These are phyloP conservation scores for Citrus inodora DNA, from an alignment of 345 rosid genomes.

Conservation along the genomic window DNA sequence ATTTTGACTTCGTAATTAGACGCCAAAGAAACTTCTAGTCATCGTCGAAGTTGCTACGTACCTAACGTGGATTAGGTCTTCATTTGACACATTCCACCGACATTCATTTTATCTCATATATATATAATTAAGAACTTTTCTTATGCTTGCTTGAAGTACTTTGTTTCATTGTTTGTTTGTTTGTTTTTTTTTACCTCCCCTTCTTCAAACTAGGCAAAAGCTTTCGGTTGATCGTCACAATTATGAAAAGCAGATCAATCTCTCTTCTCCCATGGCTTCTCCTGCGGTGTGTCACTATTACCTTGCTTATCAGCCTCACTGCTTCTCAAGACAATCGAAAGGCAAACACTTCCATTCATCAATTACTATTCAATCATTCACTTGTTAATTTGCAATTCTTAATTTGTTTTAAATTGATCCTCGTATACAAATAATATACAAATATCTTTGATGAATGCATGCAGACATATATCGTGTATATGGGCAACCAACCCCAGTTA, in stretches of 20 bases:
- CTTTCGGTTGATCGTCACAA: background rate
- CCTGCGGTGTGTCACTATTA: background rate
- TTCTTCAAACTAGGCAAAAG: background rate
- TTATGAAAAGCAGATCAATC: background rate
- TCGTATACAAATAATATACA: too few species aligned
- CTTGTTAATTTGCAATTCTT: background rate
- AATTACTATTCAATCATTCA: background rate
- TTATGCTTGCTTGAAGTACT: conserved; percentile 1
- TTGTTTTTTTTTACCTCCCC: too few species aligned
- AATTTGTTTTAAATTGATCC: background rate
- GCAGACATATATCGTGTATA: conserved; percentile 33
- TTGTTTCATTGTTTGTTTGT: too few species aligned
- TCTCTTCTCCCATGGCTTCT: conserved; percentile 13
- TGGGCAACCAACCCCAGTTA: conserved; percentile 18
- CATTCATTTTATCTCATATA: background rate
- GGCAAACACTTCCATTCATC: conserved; percentile 10
- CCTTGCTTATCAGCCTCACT: conserved; percentile 2
- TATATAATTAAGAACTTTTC: background rate
- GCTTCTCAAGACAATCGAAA: conserved; percentile 19
- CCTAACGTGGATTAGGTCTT: background rate
- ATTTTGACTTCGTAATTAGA: background rate
- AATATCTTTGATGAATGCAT: background rate
- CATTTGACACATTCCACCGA: background rate
- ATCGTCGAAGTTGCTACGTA: background rate
- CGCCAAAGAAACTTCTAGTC: too few species aligned